phyloP scores from a whole-genome alignment of 1,284 basidiomycete species.

The Ustilago cynodontis region DNA sequence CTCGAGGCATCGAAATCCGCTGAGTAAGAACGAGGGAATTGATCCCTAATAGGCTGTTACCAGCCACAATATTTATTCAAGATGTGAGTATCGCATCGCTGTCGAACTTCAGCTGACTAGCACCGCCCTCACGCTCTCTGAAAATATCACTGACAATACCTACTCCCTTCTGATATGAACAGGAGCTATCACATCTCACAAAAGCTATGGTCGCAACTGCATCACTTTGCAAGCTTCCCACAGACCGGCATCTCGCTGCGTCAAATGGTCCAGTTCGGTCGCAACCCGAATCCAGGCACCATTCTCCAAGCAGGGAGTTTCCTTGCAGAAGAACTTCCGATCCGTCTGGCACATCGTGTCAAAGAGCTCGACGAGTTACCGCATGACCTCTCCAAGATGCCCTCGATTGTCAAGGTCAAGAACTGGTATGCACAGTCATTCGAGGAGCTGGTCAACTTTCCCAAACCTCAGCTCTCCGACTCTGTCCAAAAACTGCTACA shows the following conservation, averaged over 20 bases:
- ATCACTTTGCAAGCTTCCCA: constrained; percentile 68
- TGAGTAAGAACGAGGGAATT: neutral
- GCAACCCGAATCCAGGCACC: constrained; percentile 67
- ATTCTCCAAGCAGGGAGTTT: constrained; percentile 68
- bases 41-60: neutral
- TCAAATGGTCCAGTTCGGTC: constrained; percentile 69
- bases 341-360: constrained; percentile 93
- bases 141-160: neutral
- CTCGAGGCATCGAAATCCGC: too few species aligned
- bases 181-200: constrained; percentile 65
- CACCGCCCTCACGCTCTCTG: neutral
- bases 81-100: constrained; percentile 9
- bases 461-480: constrained; percentile 62
- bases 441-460: constrained; percentile 73
- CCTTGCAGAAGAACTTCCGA: constrained; percentile 82
- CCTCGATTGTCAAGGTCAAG: constrained; percentile 93
- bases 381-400: constrained; percentile 90
- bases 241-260: constrained; percentile 69
- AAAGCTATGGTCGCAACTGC: constrained; percentile 65
- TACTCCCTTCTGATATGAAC: neutral
- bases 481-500: constrained; percentile 62
- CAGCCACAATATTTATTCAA: constrained; percentile 9
- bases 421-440: constrained; percentile 99
- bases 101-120: neutral
- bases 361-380: constrained; percentile 96